Base-by-base conservation (phyloP, 75 land plant species). In the Azolla pinnata region DNA sequence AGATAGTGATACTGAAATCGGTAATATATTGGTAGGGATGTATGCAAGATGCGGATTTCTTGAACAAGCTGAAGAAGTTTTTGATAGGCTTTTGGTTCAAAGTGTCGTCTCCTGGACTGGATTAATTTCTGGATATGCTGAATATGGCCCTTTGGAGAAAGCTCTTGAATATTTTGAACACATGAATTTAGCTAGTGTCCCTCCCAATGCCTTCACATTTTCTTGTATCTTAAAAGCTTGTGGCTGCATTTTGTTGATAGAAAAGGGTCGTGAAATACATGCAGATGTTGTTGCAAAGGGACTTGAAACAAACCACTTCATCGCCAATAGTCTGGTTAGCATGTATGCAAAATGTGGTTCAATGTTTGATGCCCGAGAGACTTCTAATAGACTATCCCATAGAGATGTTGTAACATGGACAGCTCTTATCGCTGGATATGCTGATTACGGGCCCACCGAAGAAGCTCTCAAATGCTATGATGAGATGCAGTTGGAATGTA, bases 181-280 rank as follows among this genome's bases (percentile, higher is more conserved):
- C 3, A 33, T 59, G 0, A 72, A 12, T 26, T 33, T 47, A 27
- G 59, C 25, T 25, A 45, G 69, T 0, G 3, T 76, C 1, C 27
- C 44, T 25, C 66, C 67, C 0, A 71, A 76, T 46, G 24, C 68
- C 10, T 67, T 71, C 1, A 76, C 79, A 12, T 24, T 70, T 1
- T 52, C 66, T 35, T 65, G 74, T 69, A 50, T 76, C 29, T 56
- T 76, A 2, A 63, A 67, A 49, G 74, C 67, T 9, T 84, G 81
- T 29, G 40, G 75, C 0, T 44, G 68, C 44, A 60, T 78, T 33
- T 78, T 31, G 24, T 21, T 33, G 5, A 8, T 78, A n/a, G 88
- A 67, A 33, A 72, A 75, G 31, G 88, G 74, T 24, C 69, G 79
- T 59, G 78, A 78, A 67, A 81, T 73, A 44, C 81, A 81, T 64